Evolutionary conservation across 768 basidiomycete genomes (phyloP).

Genomic region (Lenzites betulinus): DNA sequence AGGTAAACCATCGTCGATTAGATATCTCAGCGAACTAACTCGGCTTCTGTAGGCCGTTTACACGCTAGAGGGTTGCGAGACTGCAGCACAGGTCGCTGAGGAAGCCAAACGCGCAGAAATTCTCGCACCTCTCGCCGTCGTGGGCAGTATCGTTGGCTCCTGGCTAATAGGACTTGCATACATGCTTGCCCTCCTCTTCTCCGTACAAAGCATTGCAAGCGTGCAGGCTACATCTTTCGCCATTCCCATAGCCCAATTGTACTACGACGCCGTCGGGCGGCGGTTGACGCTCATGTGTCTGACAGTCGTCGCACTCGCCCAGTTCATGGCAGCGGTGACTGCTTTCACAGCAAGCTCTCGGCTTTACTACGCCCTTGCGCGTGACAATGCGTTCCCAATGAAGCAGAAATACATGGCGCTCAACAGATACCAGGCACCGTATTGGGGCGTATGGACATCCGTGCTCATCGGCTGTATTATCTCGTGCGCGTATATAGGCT

Average conservation of each 20-base stretch:
- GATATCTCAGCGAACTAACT: slow-evolving; percentile 1
- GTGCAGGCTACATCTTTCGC: slow-evolving; percentile 28
- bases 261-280: slow-evolving; percentile 53
- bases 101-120: slow-evolving; percentile 56
- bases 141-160: slow-evolving; percentile 56
- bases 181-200: slow-evolving; percentile 60
- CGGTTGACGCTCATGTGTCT: slow-evolving; percentile 52
- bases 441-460: slow-evolving; percentile 55
- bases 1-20: slow-evolving; percentile 30
- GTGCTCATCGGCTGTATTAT: slow-evolving; percentile 55
- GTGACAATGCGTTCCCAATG: slow-evolving; percentile 54
- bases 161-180: slow-evolving; percentile 59
- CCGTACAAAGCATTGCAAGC: slow-evolving; percentile 42
- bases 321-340: slow-evolving; percentile 57
- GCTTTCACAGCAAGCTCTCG: slow-evolving; percentile 61
- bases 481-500: slow-evolving; percentile 61
- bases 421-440: slow-evolving; percentile 53
- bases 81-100: slow-evolving; percentile 64
- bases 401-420: slow-evolving; percentile 50
- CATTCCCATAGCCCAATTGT: slow-evolving; percentile 63
- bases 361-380: slow-evolving; percentile 56
- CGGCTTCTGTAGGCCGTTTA: slow-evolving; percentile 47
- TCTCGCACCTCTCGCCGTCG: slow-evolving; percentile 58
- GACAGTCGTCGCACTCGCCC: slow-evolving; percentile 48
- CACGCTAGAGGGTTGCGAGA: slow-evolving; percentile 63